These are phyloP conservation scores for Flaveria bidentis DNA, from an alignment of 129 eudicot genomes.

Conservation along the genomic window DNA sequence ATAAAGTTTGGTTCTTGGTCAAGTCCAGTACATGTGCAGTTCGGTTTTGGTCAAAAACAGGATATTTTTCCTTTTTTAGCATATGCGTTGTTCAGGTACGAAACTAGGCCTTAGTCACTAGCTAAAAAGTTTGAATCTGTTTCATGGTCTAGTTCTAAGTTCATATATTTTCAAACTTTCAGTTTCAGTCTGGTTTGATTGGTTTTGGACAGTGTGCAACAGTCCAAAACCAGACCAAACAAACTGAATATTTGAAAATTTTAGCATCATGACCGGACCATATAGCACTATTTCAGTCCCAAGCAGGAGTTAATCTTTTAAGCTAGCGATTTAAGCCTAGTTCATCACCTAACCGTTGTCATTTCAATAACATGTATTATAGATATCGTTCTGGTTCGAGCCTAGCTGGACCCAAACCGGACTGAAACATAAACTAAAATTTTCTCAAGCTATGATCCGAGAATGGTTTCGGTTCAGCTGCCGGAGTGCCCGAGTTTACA, in stretches of 20 bases:
- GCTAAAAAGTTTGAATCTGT: background rate
- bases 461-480: background rate
- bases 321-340: background rate
- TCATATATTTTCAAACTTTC: background rate
- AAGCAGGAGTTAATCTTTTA: background rate
- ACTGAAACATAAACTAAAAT: constrained; percentile 1
- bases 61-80: background rate
- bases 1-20: background rate
- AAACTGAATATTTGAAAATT: background rate
- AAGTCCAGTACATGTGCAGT: background rate
- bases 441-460: background rate
- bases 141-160: background rate
- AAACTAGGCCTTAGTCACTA: background rate
- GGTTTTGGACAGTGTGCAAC: background rate
- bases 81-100: background rate
- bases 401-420: background rate
- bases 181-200: background rate
- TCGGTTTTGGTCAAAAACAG: background rate
- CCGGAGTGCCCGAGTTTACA: background rate
- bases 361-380: background rate
- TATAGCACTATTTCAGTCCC: background rate
- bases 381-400: background rate
- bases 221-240: background rate
- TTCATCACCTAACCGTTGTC: background rate
- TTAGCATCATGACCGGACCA: background rate